A percentile compares a stretch with the other conserved stretches of the same genome.
These are phyloP conservation scores for Entomophthora muscae DNA, from an alignment of 371 early-diverging fungal species.

Conservation along the genomic window DNA sequence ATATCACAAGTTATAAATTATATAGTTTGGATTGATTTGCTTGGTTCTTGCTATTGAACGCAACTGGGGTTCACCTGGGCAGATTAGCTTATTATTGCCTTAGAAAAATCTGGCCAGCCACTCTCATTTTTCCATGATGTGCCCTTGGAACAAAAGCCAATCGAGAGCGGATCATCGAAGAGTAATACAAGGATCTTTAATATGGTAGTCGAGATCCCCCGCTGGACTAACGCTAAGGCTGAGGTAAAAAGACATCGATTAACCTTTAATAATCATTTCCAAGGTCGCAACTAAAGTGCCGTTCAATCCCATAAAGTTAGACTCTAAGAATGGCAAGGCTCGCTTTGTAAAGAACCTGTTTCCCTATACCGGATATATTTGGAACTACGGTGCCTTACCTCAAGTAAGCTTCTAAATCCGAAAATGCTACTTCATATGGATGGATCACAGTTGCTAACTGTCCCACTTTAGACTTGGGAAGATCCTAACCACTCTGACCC, in stretches of 20 bases:
- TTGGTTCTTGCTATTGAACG: background rate
- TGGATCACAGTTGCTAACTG: no score
- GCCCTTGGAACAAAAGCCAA: conserved; percentile 50
- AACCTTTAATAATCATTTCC: background rate
- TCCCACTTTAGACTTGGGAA: conserved; percentile 88
- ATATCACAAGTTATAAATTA: background rate
- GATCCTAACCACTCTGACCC: conserved; percentile 71
- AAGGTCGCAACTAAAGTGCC: conserved; percentile 77
- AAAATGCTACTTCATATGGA: no score
- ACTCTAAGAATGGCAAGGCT: conserved; percentile 95
- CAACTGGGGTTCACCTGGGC: background rate
- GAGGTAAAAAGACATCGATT: conserved; percentile 46
- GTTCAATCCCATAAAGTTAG: conserved; percentile 98
- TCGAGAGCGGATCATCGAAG: conserved; percentile 19
- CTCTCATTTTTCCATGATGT: conserved; percentile 99
- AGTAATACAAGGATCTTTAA: conserved; percentile 69
- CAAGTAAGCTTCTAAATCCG: conserved; percentile 27
- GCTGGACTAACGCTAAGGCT: conserved; percentile 99
- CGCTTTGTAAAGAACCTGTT: conserved; percentile 98
- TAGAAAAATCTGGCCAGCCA: conserved; percentile 42
- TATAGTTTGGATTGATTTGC: background rate
- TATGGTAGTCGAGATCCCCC: conserved; percentile 98
- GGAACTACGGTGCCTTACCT: conserved; percentile 99
- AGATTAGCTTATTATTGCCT: conserved; percentile 3
- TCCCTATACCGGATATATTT: conserved; percentile 99